These are phyloP conservation scores for Torulaspora pretoriensis DNA, from an alignment of 1,139 yeast species.

Conservation along the genomic window DNA sequence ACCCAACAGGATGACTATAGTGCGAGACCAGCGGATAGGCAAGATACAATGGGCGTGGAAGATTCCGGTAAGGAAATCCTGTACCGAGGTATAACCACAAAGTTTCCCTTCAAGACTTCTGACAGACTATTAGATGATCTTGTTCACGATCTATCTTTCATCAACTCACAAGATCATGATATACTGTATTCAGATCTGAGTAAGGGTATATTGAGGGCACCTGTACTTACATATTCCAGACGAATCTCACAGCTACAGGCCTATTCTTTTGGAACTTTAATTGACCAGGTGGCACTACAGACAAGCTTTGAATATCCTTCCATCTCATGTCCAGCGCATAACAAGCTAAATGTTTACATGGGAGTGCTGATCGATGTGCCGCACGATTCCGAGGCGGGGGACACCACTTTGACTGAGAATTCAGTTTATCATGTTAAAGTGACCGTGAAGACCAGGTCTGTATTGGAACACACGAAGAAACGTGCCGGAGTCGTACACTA, in stretches of 20 bases:
- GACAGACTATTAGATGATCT: conserved; percentile 65
- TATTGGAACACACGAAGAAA: conserved; percentile 25
- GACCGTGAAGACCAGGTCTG: conserved; percentile 35
- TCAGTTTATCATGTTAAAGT: conserved; percentile 39
- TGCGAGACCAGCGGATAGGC: conserved; percentile 3
- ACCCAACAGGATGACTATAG: not conserved
- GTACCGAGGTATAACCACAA: conserved; percentile 33
- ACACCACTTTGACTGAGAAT: conserved; percentile 24
- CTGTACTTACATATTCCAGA: conserved; percentile 34
- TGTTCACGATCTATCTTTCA: conserved; percentile 34
- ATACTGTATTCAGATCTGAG: conserved; percentile 15
- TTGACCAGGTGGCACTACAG: conserved; percentile 31
- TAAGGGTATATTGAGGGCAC: conserved; percentile 30
- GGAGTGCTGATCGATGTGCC: conserved; percentile 27
- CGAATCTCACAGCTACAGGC: conserved; percentile 23
- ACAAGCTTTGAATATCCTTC: conserved; percentile 31
- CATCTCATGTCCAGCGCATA: conserved; percentile 28
- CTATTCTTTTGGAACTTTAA: conserved; percentile 27
- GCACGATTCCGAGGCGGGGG: conserved; percentile 7
- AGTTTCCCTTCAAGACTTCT: conserved; percentile 51
- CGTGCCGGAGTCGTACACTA: conserved; percentile 34
- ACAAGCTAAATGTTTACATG: conserved; percentile 29
- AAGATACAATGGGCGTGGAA: not conserved
- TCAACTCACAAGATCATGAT: conserved; percentile 17
- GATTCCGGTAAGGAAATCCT: conserved; percentile 31